Base-by-base conservation (phyloP, 2,329 filamentous ascomycete genomes). In the Cordyceps militaris region DNA sequence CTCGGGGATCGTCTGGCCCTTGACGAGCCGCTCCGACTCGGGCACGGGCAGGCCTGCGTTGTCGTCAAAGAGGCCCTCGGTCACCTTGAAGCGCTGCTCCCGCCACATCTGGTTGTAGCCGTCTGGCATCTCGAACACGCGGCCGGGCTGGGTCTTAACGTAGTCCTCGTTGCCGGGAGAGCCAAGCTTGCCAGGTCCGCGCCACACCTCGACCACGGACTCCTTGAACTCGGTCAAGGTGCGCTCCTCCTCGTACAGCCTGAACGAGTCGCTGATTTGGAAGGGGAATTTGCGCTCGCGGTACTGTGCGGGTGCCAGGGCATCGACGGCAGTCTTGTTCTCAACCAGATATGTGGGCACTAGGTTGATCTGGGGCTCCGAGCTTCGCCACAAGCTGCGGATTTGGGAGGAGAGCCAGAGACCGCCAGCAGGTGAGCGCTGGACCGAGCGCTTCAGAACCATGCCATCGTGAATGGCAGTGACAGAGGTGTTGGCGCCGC, bases 141-240 rank as follows among this genome's bases (percentile, higher is more conserved):
- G 87, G 42, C 90, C 89, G 1, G 91, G 89, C 62, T 86, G 84
- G 46, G 75, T 79, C 69, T 83, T 86, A 59, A 86, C 86, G 49
- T 84, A 79, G 43, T 97, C 92, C 68, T 94, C 85, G 69, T 93
- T 95, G 38, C 86, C 84, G 23, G 75, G 81, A 63, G 71, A 74
- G 43, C 72, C 71, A 66, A 91, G 84, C 61, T 85, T 81, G 59
- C 86, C 86, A 0, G 89, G 89, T 0, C 90, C 90, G 26, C 85
- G 83, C 93, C 94, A 99, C 14, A 93, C 85, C 74, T 97, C 91
- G 28, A 97, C 91, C 16, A 97, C 91, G 19, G 89, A 95, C 75
- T 99, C 95, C 76, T 99, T 99, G 82, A 96, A 99, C 70, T 97
- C 91, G 38, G 90, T 91, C 58, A 99, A 76, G 43, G 96, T 87